Conservation (phyloP, 192 early-diverging fungal genomes). For the Coemansia sp. region DNA sequence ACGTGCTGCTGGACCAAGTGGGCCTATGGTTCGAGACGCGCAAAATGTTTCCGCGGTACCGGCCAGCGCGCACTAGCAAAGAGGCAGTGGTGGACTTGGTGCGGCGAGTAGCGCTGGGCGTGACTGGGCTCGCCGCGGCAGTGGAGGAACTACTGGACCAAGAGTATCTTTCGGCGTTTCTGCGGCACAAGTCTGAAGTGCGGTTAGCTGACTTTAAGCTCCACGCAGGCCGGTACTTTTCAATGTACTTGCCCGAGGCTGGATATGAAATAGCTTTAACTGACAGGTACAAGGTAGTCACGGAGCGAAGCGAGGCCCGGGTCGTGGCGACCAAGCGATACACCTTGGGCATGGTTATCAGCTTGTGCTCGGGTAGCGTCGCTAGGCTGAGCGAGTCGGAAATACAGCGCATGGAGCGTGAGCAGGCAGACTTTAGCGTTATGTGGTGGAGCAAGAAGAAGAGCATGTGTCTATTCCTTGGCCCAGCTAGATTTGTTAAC, state of each 20-base stretch:
- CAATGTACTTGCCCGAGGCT: conserved; percentile 65
- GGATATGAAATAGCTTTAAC: conserved; percentile 71
- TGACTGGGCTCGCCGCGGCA: conserved; percentile 14
- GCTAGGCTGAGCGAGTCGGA: conserved; percentile 54
- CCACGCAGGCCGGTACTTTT: conserved; percentile 63
- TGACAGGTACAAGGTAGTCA: conserved; percentile 56
- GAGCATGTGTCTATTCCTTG: conserved; percentile 65
- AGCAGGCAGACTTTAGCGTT: conserved; percentile 65
- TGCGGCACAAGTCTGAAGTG: conserved; percentile 31
- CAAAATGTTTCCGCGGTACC: conserved; percentile 50
- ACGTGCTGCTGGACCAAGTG: conserved; percentile 50
- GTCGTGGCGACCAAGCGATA: conserved; percentile 45
- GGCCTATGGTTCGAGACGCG: conserved; percentile 52
- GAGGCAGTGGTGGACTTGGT: conserved; percentile 13
- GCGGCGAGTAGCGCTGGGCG: conserved; percentile 23
- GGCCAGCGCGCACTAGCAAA: conserved; percentile 20
- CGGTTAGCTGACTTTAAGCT: conserved; percentile 34
- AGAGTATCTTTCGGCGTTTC: conserved; percentile 36
- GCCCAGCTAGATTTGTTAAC: conserved; percentile 77
- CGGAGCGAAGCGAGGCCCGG: conserved; percentile 35
- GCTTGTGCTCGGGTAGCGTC: conserved; percentile 59
- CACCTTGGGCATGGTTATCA: conserved; percentile 39
- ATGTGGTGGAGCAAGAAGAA: conserved; percentile 64
- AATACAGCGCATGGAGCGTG: conserved; percentile 33
- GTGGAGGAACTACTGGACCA: conserved; percentile 31